Evolutionary conservation across 176 grass and related monocot genomes (phyloP), one percentile per base, ranked within the genome.

Genomic region (Poa pratensis): DNA sequence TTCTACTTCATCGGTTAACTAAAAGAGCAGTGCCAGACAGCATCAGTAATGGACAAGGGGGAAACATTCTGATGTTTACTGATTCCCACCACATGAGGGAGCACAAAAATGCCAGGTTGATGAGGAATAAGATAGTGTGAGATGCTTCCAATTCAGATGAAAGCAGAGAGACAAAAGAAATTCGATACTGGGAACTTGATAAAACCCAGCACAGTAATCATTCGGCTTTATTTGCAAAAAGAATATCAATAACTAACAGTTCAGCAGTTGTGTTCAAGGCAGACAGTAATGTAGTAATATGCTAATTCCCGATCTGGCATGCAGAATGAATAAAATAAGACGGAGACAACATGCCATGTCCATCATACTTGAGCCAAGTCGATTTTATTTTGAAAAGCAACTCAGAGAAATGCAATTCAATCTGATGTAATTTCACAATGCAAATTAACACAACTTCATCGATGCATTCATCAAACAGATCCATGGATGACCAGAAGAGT

Each of bases 1-100:
- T 90, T 79, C 84, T 82, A 73, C 19, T 16, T 65, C 46, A 58
- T 49, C 66, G 6, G 50, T 71, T 78, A 43, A 83, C 46, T 35
- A 49, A 72, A 86, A 45, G 18, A 73, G 58, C 22, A 79, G 39
- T 78, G 32, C 49, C 40, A n/a, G 16, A 85, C 69, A 17, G 20
- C 45, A 46, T 37, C 68, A n/a, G 69, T 32, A 46, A 34, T 81
- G 26, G 39, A 11, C 77, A 85, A 53, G 42, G 78, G 75, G 53
- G 3, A 26, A 6, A 73, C n/a, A 55, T 76, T 77, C 32, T 64
- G 79, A 78, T 78, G 64, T 78, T 17, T 42, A 87, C 57, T 67
- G 34, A 83, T 60, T 58, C 48, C 79, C 15, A 67, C 67, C 58
- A 82, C n/a, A 78, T 53, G 40, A 46, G 10, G 45, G 57, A 46